These are phyloP conservation scores for Phytophthora ramorum DNA, from an alignment of 352 stramenopile genomes.

Conservation along the genomic window DNA sequence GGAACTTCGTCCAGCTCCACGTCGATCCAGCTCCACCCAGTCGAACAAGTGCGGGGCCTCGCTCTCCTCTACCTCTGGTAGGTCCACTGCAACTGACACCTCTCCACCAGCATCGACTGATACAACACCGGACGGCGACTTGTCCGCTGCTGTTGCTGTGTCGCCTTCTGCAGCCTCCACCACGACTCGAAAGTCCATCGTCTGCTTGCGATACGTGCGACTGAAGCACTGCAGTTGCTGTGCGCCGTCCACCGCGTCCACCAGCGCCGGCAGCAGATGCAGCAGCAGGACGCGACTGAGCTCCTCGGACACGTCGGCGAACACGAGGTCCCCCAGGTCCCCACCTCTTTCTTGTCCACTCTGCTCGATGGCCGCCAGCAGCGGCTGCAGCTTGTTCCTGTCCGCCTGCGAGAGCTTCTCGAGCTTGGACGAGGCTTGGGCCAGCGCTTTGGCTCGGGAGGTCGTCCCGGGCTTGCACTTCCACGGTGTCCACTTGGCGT, in stretches of 20 bases:
- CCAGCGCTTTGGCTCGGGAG: slow-evolving; percentile 36
- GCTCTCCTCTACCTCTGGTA: slow-evolving; percentile 24
- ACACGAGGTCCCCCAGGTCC: slow-evolving; percentile 46
- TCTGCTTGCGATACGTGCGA: slow-evolving; percentile 64
- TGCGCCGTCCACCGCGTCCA: slow-evolving; percentile 36
- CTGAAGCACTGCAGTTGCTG: slow-evolving; percentile 56
- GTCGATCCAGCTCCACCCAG: slow-evolving; percentile 59
- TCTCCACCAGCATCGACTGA: slow-evolving; percentile 15
- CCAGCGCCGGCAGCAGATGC: slow-evolving; percentile 58
- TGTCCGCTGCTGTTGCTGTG: slow-evolving; percentile 12
- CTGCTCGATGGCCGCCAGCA: slow-evolving; percentile 42
- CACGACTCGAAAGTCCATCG: slow-evolving; percentile 65
- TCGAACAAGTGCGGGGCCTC: slow-evolving; percentile 65
- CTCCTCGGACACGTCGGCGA: slow-evolving; percentile 60
- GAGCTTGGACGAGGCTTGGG: slow-evolving; percentile 45
- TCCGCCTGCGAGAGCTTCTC: slow-evolving; percentile 59
- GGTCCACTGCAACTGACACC: neutral
- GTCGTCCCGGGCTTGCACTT: slow-evolving; percentile 33
- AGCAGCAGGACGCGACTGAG: slow-evolving; percentile 63
- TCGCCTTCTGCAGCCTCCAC: neutral
- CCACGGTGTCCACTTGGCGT: slow-evolving; percentile 44
- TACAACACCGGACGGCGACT: slow-evolving; percentile 4
- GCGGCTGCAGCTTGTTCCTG: slow-evolving; percentile 56
- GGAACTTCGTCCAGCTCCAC: slow-evolving; percentile 28
- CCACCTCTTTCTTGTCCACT: slow-evolving; percentile 5